Evolutionary conservation across 805 yeast genomes (phyloP).

Genomic region (Lachancea thermotolerans): DNA sequence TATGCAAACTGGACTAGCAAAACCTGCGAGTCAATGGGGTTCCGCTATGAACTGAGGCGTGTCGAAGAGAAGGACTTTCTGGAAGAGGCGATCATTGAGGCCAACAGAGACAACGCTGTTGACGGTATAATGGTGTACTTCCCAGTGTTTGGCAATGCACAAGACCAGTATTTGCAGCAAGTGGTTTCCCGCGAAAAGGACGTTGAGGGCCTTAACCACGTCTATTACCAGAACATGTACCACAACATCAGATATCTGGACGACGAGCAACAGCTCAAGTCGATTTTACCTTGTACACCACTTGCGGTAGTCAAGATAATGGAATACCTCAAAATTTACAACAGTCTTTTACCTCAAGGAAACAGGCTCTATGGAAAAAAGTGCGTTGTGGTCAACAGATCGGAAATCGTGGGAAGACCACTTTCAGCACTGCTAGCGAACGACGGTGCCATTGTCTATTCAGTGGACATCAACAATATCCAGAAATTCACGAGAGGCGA

Average conservation of each 20-base stretch:
- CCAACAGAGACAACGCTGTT: conserved; percentile 67
- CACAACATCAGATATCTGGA: conserved; percentile 87
- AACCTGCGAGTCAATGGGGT: conserved; percentile 81
- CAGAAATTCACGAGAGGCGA: conserved; percentile 94
- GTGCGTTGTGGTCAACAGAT: conserved; percentile 81
- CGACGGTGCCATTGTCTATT: conserved; percentile 94
- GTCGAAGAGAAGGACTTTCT: conserved; percentile 70
- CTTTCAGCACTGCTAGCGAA: conserved; percentile 92
- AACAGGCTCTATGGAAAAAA: conserved; percentile 91
- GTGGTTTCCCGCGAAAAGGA: conserved; percentile 87
- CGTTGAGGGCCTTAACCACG: conserved; percentile 90
- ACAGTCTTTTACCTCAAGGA: conserved; percentile 74
- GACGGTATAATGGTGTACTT: conserved; percentile 96
- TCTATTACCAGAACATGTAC: conserved; percentile 89
- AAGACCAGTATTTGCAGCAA: conserved; percentile 93
- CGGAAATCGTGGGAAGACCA: conserved; percentile 97
- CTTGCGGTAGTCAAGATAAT: conserved; percentile 88
- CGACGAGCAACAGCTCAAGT: conserved; percentile 55
- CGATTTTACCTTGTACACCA: conserved; percentile 94
- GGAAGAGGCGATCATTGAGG: conserved; percentile 75
- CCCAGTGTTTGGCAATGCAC: conserved; percentile 93
- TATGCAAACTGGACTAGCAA: conserved; percentile 96
- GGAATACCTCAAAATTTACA: conserved; percentile 85
- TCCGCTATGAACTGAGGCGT: conserved; percentile 68
- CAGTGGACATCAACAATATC: conserved; percentile 79